phyloP scores from a whole-genome alignment of 1,284 basidiomycete genomes.

The Naganishia albida region DNA sequence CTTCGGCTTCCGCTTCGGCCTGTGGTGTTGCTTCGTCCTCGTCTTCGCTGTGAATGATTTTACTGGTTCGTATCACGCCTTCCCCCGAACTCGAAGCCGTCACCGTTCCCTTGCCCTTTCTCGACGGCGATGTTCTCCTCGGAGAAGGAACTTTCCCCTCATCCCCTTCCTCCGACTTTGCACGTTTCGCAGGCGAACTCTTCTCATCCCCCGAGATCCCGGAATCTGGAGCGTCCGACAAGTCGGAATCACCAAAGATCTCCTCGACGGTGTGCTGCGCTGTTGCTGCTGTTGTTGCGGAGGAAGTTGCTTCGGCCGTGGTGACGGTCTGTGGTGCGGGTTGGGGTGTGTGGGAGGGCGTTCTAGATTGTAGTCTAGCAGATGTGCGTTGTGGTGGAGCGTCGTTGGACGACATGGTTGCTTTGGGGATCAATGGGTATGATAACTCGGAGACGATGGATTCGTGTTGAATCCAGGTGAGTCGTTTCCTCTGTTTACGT shows the following conservation, averaged over 20 bases:
- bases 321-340: neutral
- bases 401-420: too few relatives aligned
- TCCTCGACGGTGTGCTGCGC: neutral
- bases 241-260: conserved; percentile 2
- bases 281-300: neutral
- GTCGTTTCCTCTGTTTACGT: too few relatives aligned
- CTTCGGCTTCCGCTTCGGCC: neutral
- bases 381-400: too few relatives aligned
- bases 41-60: neutral
- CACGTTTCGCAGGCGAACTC: neutral
- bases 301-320: neutral
- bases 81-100: neutral
- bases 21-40: neutral
- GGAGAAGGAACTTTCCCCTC: neutral
- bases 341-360: too few relatives aligned
- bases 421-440: too few relatives aligned
- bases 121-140: neutral
- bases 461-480: too few relatives aligned
- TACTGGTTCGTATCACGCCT: neutral
- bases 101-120: neutral
- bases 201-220: neutral
- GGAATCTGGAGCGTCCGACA: conserved; percentile 4
- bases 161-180: too few relatives aligned
- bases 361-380: too few relatives aligned
- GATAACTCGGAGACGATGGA: too few relatives aligned